phyloP scores from a whole-genome alignment of 1,284 basidiomycete genomes.

The Tetrapyrgos nigripes region DNA sequence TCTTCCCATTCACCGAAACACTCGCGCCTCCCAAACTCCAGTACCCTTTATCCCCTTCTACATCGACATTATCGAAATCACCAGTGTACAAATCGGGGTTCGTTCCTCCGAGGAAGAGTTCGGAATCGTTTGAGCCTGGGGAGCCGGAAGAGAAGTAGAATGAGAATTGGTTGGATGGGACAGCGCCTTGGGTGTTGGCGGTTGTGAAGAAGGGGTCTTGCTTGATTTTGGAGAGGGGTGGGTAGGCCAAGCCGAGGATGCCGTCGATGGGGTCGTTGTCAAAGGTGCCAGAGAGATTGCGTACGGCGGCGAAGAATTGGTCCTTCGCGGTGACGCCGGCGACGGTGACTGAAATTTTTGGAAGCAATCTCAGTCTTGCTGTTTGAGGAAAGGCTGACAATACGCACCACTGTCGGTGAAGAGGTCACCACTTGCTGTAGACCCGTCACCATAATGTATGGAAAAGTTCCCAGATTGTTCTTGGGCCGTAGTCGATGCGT shows the following conservation, averaged over 20 bases:
- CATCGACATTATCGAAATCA: slow-evolving; percentile 12
- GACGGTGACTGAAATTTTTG: slow-evolving; percentile 34
- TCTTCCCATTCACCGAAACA: background rate
- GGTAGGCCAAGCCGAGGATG: slow-evolving; percentile 21
- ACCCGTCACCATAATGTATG: slow-evolving; percentile 63
- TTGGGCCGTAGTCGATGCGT: slow-evolving; percentile 40
- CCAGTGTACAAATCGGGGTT: slow-evolving; percentile 17
- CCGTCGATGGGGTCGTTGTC: slow-evolving; percentile 21
- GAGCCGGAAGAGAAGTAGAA: slow-evolving; percentile 15
- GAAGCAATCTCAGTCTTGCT: background rate
- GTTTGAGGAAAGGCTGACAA: background rate
- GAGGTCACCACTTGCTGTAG: slow-evolving; percentile 53
- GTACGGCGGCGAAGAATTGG: slow-evolving; percentile 31
- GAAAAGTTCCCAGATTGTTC: slow-evolving; percentile 42
- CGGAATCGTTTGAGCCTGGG: slow-evolving; percentile 12
- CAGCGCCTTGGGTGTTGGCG: slow-evolving; percentile 8
- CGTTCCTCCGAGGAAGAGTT: slow-evolving; percentile 22
- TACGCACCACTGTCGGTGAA: slow-evolving; percentile 50
- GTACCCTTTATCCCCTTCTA: slow-evolving; percentile 12
- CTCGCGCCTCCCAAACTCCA: slow-evolving; percentile 11
- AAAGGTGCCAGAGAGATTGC: slow-evolving; percentile 28
- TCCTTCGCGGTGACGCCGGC: slow-evolving; percentile 33
- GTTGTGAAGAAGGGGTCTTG: slow-evolving; percentile 20
- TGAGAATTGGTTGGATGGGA: slow-evolving; percentile 12
- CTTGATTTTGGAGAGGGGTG: slow-evolving; percentile 15